These are phyloP conservation scores for Piper betle DNA, from an alignment of 164 flowering plant genomes.

Conservation along the genomic window DNA sequence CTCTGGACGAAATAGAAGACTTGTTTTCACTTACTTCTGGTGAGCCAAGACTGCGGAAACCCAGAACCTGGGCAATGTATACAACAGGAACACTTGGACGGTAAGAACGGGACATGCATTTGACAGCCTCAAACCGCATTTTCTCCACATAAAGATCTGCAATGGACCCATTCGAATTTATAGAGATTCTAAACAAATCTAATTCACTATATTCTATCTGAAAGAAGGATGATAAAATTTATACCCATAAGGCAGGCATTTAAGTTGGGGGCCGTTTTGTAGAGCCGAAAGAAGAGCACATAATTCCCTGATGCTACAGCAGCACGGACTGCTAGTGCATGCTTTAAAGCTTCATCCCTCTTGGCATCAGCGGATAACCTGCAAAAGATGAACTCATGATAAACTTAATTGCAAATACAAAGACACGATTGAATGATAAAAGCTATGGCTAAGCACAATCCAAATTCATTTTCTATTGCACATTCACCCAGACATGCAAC, in stretches of 20 bases:
- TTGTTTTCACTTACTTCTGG: conserved; percentile 31
- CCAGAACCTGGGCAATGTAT: conserved; percentile 63
- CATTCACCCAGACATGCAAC: too few species aligned
- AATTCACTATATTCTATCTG: neutral
- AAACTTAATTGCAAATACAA: neutral
- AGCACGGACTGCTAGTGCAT: conserved; percentile 90
- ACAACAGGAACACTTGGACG: conserved; percentile 81
- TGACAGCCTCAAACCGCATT: conserved; percentile 84
- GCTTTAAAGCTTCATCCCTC: conserved; percentile 62
- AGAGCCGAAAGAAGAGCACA: conserved; percentile 69
- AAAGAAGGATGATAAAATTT: conserved; percentile 4
- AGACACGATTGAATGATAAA: too few species aligned
- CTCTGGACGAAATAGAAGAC: conserved; percentile 38
- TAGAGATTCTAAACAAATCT: neutral
- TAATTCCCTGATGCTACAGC: conserved; percentile 89
- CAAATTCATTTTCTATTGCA: too few species aligned
- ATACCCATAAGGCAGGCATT: conserved; percentile 77
- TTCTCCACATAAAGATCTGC: conserved; percentile 88
- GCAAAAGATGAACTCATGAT: conserved; percentile 1
- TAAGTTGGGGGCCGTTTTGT: conserved; percentile 78
- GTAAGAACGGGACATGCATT: conserved; percentile 81
- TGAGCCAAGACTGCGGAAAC: conserved; percentile 33
- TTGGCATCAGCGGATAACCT: conserved; percentile 70
- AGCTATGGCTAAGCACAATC: too few species aligned
- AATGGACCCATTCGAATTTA: neutral